Percentiles rank a stretch among this genome's conserved stretches.
Conservation (phyloP, 176 grass and related monocot genomes). For the Cymbopogon citratus region DNA sequence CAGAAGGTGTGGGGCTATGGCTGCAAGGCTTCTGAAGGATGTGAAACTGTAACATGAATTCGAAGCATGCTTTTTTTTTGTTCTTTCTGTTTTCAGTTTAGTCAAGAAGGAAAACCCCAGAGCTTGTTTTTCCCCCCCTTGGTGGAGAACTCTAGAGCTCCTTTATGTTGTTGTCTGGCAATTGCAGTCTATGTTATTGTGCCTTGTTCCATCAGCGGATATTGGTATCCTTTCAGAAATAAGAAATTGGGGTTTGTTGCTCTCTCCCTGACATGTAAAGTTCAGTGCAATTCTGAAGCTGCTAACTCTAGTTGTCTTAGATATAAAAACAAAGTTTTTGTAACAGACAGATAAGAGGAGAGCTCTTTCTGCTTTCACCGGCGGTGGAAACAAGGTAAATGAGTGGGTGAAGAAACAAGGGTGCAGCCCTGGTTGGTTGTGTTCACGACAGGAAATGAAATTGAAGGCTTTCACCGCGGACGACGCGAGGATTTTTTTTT, state of each 20-base stretch:
- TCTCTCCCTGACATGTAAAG: not conserved
- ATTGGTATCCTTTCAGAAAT: not conserved
- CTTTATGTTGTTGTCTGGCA: not conserved
- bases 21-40: constrained; percentile 81
- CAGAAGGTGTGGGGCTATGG: constrained; percentile 75
- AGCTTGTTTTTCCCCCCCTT: not conserved
- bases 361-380: no score
- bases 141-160: not conserved
- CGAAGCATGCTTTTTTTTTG: not conserved
- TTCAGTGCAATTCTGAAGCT: no score
- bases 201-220: not conserved
- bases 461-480: not conserved
- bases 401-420: not conserved
- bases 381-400: not conserved
- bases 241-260: not conserved
- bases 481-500: not conserved
- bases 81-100: no score
- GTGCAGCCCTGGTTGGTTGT: not conserved
- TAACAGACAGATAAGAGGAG: not conserved
- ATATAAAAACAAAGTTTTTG: not conserved
- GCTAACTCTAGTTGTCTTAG: not conserved
- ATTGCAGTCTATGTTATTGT: not conserved
- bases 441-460: not conserved
- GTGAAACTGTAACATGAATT: constrained; percentile 48
- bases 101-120: not conserved